These are phyloP conservation scores for Byssothecium circinans DNA, from an alignment of 2,329 filamentous ascomycete genomes.

Conservation along the genomic window DNA sequence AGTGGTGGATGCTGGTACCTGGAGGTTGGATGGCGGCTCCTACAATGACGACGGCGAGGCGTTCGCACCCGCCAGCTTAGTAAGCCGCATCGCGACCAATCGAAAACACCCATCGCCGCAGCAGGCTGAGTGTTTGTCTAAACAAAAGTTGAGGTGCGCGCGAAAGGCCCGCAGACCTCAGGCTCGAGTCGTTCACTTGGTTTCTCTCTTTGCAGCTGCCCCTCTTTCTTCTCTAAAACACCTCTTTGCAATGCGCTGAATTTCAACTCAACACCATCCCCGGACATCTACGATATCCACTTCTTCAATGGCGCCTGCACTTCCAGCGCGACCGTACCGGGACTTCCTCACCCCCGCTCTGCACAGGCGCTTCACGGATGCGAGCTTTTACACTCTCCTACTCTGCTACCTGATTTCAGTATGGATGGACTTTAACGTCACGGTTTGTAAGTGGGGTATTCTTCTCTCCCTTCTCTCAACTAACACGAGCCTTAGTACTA, in stretches of 20 bases:
- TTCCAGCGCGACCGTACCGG: slow-evolving; percentile 68
- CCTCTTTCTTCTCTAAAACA: slow-evolving; percentile 8
- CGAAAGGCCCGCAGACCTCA: slow-evolving; percentile 6
- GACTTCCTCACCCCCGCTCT: slow-evolving; percentile 88
- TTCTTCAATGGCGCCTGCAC: slow-evolving; percentile 28
- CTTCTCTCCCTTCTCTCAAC: slow-evolving; percentile 19
- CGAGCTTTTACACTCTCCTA: slow-evolving; percentile 67
- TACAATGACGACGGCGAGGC: slow-evolving; percentile 30
- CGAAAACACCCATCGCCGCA: slow-evolving; percentile 18
- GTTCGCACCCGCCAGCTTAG: slow-evolving; percentile 18
- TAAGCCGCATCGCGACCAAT: slow-evolving; percentile 18
- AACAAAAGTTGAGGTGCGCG: slow-evolving; percentile 12
- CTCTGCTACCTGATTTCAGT: slow-evolving; percentile 75
- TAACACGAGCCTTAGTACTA: slow-evolving; percentile 58
- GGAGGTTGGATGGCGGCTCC: slow-evolving; percentile 26
- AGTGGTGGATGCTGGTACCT: slow-evolving; percentile 23
- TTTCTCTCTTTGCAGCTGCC: slow-evolving; percentile 5
- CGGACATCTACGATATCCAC: background rate
- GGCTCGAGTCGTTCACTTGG: slow-evolving; percentile 6
- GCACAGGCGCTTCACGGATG: slow-evolving; percentile 82
- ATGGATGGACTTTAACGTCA: slow-evolving; percentile 59
- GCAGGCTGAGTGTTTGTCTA: slow-evolving; percentile 29
- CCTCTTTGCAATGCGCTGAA: slow-evolving; percentile 28
- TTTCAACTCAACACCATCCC: slow-evolving; percentile 30
- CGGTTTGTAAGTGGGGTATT: slow-evolving; percentile 54